Conservation (phyloP, 805 yeast genomes). For the Saccharomycopsis amapae region DNA sequence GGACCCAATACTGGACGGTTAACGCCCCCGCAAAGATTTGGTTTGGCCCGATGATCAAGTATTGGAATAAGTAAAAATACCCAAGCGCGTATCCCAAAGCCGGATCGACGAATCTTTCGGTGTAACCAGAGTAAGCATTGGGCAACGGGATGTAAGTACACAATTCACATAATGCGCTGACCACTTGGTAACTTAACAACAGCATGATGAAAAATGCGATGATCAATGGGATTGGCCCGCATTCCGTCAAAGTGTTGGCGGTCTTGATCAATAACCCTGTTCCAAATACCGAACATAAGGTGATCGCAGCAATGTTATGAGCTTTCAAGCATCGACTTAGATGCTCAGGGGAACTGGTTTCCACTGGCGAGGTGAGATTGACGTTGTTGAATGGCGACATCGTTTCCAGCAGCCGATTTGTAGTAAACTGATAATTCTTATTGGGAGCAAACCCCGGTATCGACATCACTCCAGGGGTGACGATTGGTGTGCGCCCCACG, state of each 20-base stretch:
- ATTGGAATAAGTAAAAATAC: conserved; percentile 48
- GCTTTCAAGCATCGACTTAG: conserved; percentile 14
- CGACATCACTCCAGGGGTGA: conserved; percentile 6
- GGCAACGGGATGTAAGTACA: conserved; percentile 65
- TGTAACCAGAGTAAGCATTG: conserved; percentile 59
- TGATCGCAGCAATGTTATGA: conserved; percentile 19
- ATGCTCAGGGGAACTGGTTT: neutral
- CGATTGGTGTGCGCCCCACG: conserved; percentile 4
- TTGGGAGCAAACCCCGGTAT: neutral
- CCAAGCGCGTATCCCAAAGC: conserved; percentile 60
- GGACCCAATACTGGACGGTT: conserved; percentile 46
- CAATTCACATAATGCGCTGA: conserved; percentile 61
- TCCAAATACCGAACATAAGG: conserved; percentile 39
- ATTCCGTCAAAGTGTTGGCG: conserved; percentile 49
- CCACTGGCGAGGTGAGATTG: neutral
- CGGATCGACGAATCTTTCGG: conserved; percentile 51
- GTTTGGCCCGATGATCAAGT: conserved; percentile 45
- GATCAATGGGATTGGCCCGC: conserved; percentile 69
- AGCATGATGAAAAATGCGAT: conserved; percentile 39
- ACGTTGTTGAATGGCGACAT: neutral
- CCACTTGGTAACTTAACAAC: conserved; percentile 15
- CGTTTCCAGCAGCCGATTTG: neutral
- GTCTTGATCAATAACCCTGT: conserved; percentile 78
- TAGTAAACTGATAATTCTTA: neutral
- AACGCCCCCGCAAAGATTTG: conserved; percentile 49